Evolutionary conservation across 306 rosid genomes (phyloP), one percentile per base, ranked within the genome.

Genomic region (Albizia julibrissin): DNA sequence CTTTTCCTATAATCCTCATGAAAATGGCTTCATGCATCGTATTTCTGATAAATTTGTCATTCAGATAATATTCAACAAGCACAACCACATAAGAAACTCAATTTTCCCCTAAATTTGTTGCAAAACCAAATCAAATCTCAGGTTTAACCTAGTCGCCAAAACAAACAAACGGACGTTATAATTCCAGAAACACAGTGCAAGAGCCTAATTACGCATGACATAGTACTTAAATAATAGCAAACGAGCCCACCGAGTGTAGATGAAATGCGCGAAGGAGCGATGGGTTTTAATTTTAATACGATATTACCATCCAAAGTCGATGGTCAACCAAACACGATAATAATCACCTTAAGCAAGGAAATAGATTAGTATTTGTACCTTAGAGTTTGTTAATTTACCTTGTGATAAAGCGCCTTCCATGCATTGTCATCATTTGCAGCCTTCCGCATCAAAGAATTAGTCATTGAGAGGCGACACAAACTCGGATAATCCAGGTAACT

Each of bases 371-470:
- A 33, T 16, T 18, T 24, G 33, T 26, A 61, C 34, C 67, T 9
- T 24, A 71, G 85, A 84, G 74, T 16, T 26, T 14, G 69, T 6
- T 39, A 64, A 37, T n/a, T 42, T 62, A 96, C 99, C 97, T 96
- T 96, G 81, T 94, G 99, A 87, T 96, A 96, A 0, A 96, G 91
- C 31, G 97, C 97, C 77, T 96, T 96, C 98, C 99, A 96, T 12
- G 99, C 98, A 87, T 91, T 96, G 54, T 96, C 99, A 50, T 96
- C 99, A 70, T 96, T 94, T 13, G 99, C 99, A 18, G 97, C 99
- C 83, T 85, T 92, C 6, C 98, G 97, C 99, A 96, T 96, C 77
- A 86, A 88, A 27, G 97, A 91, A 86, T 94, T 96, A 26, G 99
- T 96, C 99, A 96, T 96, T 0, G 99, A 96, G 68, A 96, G 92